A percentile compares a stretch with the other conserved stretches of the same genome.
Conservation (phyloP, 1,284 basidiomycete species). For the Leccinum griseonigrum region DNA sequence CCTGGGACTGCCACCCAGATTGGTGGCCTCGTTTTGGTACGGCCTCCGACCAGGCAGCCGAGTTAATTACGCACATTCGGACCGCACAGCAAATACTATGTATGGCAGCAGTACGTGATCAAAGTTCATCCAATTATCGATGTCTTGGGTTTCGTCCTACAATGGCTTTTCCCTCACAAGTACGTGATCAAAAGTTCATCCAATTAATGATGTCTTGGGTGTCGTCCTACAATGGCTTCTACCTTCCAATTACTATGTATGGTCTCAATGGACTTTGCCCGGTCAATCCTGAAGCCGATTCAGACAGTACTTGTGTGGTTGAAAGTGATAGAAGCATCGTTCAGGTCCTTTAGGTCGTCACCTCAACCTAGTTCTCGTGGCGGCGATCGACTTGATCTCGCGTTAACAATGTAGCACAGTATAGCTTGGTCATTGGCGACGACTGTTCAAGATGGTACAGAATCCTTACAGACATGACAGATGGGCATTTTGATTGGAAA, state of each 20-base stretch:
- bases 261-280: background rate
- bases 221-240: background rate
- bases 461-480: background rate
- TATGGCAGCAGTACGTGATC: background rate
- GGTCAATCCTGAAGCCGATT: background rate
- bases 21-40: constrained; percentile 1
- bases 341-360: background rate
- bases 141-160: background rate
- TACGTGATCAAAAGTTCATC: background rate
- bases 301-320: background rate
- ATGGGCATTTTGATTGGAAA: background rate
- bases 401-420: background rate
- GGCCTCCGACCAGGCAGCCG: constrained; percentile 5
- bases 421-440: background rate
- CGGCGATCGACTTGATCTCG: background rate
- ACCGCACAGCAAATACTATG: background rate
- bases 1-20: background rate
- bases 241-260: background rate
- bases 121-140: background rate
- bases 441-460: background rate
- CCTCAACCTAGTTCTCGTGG: background rate
- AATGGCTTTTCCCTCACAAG: background rate
- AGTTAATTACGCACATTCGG: background rate
- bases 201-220: background rate
- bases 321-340: background rate